Evolutionary conservation across 2,329 filamentous ascomycete genomes (phyloP).

Genomic region (Aspergillus sp.): DNA sequence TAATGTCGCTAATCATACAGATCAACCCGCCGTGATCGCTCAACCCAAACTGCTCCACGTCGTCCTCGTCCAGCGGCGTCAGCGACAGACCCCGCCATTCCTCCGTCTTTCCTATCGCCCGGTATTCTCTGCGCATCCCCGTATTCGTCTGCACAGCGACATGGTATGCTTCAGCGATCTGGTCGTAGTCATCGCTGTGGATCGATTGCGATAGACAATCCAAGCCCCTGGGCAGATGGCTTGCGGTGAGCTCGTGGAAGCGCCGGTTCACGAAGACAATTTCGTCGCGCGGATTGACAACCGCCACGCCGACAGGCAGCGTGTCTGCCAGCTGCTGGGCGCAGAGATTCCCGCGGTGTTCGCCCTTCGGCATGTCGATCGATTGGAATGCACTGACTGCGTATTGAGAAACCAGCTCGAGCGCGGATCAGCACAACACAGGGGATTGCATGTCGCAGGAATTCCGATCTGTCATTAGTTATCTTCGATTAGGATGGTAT

Average conservation of each 20-base stretch:
- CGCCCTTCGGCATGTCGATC: not conserved
- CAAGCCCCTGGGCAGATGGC: slow-evolving; percentile 3
- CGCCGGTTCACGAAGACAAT: slow-evolving; percentile 21
- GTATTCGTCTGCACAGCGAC: not conserved
- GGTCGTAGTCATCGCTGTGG: slow-evolving; percentile 19
- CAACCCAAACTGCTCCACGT: slow-evolving; percentile 13
- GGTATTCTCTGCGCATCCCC: slow-evolving; percentile 26
- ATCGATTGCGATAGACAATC: slow-evolving; percentile 20
- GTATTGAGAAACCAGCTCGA: too few species aligned
- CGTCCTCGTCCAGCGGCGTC: slow-evolving; percentile 10
- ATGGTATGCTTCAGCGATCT: slow-evolving; percentile 14
- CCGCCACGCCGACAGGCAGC: slow-evolving; percentile 23
- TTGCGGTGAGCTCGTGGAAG: slow-evolving; percentile 20
- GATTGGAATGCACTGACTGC: too few species aligned
- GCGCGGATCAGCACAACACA: not conserved
- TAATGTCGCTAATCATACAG: slow-evolving; percentile 73
- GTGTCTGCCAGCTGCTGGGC: slow-evolving; percentile 29
- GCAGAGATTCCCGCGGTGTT: slow-evolving; percentile 1
- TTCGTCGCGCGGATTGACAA: slow-evolving; percentile 21
- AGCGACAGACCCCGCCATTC: slow-evolving; percentile 23
- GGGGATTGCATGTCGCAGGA: not conserved
- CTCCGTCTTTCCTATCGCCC: slow-evolving; percentile 11
- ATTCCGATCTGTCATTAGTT: not conserved
- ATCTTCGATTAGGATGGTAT: not conserved
- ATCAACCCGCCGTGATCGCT: slow-evolving; percentile 15